phyloP scores from a whole-genome alignment of 805 yeast genomes.

The Saccharomycopsis fermentans region DNA sequence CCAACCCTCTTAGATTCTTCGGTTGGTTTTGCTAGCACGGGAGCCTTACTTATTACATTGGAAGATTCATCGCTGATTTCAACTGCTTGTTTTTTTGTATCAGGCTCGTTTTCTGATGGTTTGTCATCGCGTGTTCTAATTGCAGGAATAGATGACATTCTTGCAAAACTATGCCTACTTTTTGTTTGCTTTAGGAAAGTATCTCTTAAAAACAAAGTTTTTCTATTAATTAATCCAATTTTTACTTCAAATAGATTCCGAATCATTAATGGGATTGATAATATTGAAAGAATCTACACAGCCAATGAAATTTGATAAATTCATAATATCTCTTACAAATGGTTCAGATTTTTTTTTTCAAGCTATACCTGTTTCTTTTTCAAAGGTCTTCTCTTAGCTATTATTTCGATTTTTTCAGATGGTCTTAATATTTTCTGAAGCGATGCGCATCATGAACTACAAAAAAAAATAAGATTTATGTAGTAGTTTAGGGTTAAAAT shows the following conservation, averaged over 20 bases:
- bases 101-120: background rate
- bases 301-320: background rate
- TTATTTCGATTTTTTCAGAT: background rate
- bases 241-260: background rate
- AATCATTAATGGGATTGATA: background rate
- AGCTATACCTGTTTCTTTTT: background rate
- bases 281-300: background rate
- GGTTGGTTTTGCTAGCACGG: background rate
- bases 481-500: too few relatives aligned
- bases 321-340: background rate
- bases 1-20: constrained; percentile 21
- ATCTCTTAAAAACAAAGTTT: too few relatives aligned
- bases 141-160: background rate
- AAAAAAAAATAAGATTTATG: background rate
- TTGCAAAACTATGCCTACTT: background rate
- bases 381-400: background rate
- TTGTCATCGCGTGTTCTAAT: background rate
- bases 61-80: constrained; percentile 2
- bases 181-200: too few relatives aligned
- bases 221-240: background rate
- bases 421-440: background rate
- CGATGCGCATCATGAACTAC: background rate
- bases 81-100: constrained; percentile 1
- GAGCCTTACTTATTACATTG: background rate
- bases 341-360: background rate